Evolutionary conservation across 176 grass and related monocot species (phyloP).

Genomic region (Oropetium thomaeum): DNA sequence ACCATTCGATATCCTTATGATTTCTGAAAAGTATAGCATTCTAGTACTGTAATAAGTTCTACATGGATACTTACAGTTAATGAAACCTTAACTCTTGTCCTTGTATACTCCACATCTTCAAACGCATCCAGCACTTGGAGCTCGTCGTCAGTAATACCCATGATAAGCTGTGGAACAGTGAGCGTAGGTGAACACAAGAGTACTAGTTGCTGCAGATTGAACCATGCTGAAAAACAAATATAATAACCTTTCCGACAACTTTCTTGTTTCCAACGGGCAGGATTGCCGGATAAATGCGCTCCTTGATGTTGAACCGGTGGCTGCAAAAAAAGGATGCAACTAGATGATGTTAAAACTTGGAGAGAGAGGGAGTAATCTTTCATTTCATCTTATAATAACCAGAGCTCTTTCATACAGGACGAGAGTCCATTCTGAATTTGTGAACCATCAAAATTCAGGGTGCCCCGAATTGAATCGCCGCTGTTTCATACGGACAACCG

Average conservation of each 20-base stretch:
- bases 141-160: conserved; percentile 64
- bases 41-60: no score
- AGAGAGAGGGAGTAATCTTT: no score
- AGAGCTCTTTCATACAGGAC: background rate
- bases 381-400: no score
- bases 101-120: conserved; percentile 82
- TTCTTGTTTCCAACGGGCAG: conserved; percentile 64
- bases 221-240: background rate
- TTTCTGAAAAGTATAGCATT: no score
- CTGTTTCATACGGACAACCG: no score
- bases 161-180: conserved; percentile 49
- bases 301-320: conserved; percentile 83
- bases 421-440: background rate
- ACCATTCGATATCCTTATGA: background rate
- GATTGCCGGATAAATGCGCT: conserved; percentile 90
- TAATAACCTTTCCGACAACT: conserved; percentile 65
- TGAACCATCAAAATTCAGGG: background rate
- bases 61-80: conserved; percentile 64
- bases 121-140: conserved; percentile 71
- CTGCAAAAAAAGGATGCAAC: conserved; percentile 28
- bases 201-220: no score
- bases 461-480: no score
- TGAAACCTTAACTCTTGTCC: conserved; percentile 73
- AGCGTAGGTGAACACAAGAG: background rate
- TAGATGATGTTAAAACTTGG: background rate